Conservation (phyloP, 805 yeast species). For the Starmerella khaoyaiensis region DNA sequence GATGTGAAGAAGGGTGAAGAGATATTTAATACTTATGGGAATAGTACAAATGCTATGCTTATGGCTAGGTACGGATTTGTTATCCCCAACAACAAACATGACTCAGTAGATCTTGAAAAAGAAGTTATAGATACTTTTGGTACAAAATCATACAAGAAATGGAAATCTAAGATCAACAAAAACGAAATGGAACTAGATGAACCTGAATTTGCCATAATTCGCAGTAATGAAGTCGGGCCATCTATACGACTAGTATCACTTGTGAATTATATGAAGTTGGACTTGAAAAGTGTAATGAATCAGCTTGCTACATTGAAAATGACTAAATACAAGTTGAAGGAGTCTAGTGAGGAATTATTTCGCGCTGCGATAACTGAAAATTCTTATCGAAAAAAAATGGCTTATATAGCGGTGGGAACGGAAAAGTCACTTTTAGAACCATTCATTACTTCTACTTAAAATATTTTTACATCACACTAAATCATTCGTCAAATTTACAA, state of each 20-base stretch:
- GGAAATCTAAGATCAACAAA: no score
- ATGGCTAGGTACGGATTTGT: slow-evolving; percentile 73
- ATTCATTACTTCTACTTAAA: no score
- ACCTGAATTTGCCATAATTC: slow-evolving; percentile 10
- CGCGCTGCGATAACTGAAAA: background rate
- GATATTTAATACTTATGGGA: slow-evolving; percentile 74
- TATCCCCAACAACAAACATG: slow-evolving; percentile 40
- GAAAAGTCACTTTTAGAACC: slow-evolving; percentile 25
- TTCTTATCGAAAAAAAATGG: slow-evolving; percentile 9
- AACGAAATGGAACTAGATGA: slow-evolving; percentile 6
- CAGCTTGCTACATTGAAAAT: slow-evolving; percentile 12
- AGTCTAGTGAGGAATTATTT: slow-evolving; percentile 5
- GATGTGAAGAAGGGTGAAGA: slow-evolving; percentile 42
- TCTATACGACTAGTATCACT: slow-evolving; percentile 1
- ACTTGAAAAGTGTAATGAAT: slow-evolving; percentile 15
- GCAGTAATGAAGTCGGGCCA: slow-evolving; percentile 15
- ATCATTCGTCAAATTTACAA: no score
- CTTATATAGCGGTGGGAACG: slow-evolving; percentile 24
- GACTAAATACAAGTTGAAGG: background rate
- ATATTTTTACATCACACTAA: no score
- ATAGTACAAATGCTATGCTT: slow-evolving; percentile 49
- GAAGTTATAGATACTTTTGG: slow-evolving; percentile 55
- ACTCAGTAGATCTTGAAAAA: slow-evolving; percentile 44
- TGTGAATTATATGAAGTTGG: slow-evolving; percentile 2
- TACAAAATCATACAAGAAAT: no score